A percentile compares a stretch with the other conserved stretches of the same genome.
phyloP scores from a whole-genome alignment of 352 stramenopile genomes.

The Globisporangium uncinulatum region DNA sequence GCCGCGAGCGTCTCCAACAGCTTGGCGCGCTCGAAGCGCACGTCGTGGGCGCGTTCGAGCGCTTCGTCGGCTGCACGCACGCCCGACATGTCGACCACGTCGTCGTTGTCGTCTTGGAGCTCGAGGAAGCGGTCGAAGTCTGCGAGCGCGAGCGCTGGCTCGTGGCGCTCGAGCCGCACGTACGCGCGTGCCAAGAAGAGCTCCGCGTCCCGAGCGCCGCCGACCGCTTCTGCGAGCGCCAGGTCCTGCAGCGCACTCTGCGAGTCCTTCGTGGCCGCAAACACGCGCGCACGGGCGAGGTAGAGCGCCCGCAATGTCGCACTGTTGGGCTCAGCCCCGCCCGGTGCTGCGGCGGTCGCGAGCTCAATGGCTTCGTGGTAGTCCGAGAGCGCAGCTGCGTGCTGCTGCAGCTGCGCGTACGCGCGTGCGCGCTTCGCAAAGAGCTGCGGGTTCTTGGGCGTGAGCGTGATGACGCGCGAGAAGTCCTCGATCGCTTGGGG shows the following conservation, averaged over 20 bases:
- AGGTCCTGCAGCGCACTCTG: conserved; percentile 50
- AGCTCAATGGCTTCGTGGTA: conserved; percentile 54
- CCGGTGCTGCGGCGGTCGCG: not conserved
- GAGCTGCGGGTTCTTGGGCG: conserved; percentile 57
- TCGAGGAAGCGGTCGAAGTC: conserved; percentile 71
- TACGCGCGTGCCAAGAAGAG: conserved; percentile 57
- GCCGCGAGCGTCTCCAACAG: conserved; percentile 46
- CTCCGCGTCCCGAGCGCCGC: conserved; percentile 46
- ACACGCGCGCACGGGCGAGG: conserved; percentile 48
- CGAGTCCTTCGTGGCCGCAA: conserved; percentile 49
- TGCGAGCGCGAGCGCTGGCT: conserved; percentile 35
- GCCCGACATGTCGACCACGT: conserved; percentile 7
- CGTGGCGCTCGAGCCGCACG: conserved; percentile 39
- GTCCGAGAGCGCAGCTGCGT: conserved; percentile 50
- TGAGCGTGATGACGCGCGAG: conserved; percentile 57
- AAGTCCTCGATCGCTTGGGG: conserved; percentile 70
- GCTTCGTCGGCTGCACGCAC: conserved; percentile 11
- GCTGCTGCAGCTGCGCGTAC: conserved; percentile 45
- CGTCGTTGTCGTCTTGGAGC: conserved; percentile 48
- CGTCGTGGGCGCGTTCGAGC: conserved; percentile 33
- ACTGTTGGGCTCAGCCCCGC: conserved; percentile 1
- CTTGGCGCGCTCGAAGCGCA: conserved; percentile 52
- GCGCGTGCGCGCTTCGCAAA: conserved; percentile 62
- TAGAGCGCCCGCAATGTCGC: conserved; percentile 38
- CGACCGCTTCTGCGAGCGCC: conserved; percentile 28